Base-by-base conservation (phyloP, 2,329 filamentous ascomycete species). In the Aspergillus pseudoterreus region DNA sequence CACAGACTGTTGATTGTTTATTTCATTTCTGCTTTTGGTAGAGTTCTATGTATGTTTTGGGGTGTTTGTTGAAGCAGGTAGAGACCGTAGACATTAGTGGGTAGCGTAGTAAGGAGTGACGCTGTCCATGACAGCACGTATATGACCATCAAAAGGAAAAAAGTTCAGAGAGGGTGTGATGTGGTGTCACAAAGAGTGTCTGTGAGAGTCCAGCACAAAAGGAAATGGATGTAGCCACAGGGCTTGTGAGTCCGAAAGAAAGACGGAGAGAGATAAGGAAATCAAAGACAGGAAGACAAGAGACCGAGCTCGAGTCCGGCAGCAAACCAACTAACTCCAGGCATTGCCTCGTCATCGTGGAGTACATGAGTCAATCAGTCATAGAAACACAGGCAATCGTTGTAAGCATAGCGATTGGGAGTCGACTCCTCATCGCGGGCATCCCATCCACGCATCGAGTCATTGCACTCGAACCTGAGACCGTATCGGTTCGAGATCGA, bases 301-400 rank as follows among this genome's bases (percentile, higher is more conserved):
- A 42, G 15, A 21, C 27, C 27, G 9, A 30, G 27, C 27, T 30
- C 27, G 27, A 30, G 27, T 30, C 27, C 27, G 8, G 27, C 22
- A 39, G 43, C 14, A n/a, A 19, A 19, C 19, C 19, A 21, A 27
- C 38, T 17, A 38, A 47, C 17, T 15, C 39, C 44, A 42, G 42
- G 12, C 36, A 38, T 42, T 33, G 44, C 49, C 49, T 47, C 39
- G 35, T 47, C 30, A 47, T 51, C 36, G 39, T 35, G 43, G 38
- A 21, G 39, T 42, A 42, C 39, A 42, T 42, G 19, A 42, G 41
- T 47, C 30, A 51, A 44, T 51, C 44, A 47, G 41, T 51, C 50
- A 45, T 51, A 36, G 50, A 38, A 47, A 45, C 50, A 35, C 21
- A 41, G 33, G 36, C 43, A 38, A 43, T 38, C 14, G 35, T 38